Evolutionary conservation across 106 monocot genomes (phyloP), one percentile per base, ranked within the genome.

Genomic region (Triglochin maritima): DNA sequence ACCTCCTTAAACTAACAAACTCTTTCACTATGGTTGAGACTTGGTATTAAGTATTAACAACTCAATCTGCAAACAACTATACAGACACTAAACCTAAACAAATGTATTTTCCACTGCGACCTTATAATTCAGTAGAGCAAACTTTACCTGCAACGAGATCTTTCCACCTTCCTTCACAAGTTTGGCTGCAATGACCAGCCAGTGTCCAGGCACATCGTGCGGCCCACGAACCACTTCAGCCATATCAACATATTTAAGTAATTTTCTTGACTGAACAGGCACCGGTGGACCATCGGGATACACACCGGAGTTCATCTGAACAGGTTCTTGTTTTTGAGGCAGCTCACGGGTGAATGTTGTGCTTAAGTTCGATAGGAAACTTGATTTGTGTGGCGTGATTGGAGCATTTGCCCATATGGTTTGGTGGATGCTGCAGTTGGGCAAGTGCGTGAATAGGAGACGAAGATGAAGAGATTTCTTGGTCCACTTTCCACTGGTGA

Each of bases 191-290:
- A 72, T 87, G 9, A 95, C 95, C 62, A 95, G 63, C 95, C 95
- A 95, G 72, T 90, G 90, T 3, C 95, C 95, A 0, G 95, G 95
- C n/a, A 78, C 74, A 54, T 95, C 81, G n/a, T 95, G 87, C 0
- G 95, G 83, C 1, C 95, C 90, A 3, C 85, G 76, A 42, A 85
- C 83, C 13, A 90, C 81, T 71, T 87, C 95, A 2, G 66, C 72
- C 76, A 87, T 80, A 51, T 90, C 95, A 9, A 90, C 90, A 77
- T 83, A 95, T 53, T 76, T 85, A 46, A 95, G 53, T 0, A 90
- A 78, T 66, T 80, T 87, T 59, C 80, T 69, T 2, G 85, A 87
- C 10, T 81, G 89, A 3, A 95, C 72, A 5, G 79, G 87, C 9
- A 90, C 90, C 2, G 90, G 95, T 1, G 90, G 95, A 4, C 85